A percentile compares a stretch with the other conserved stretches of the same genome.
Evolutionary conservation across 306 rosid species (phyloP).

Genomic region (Abrus precatorius): DNA sequence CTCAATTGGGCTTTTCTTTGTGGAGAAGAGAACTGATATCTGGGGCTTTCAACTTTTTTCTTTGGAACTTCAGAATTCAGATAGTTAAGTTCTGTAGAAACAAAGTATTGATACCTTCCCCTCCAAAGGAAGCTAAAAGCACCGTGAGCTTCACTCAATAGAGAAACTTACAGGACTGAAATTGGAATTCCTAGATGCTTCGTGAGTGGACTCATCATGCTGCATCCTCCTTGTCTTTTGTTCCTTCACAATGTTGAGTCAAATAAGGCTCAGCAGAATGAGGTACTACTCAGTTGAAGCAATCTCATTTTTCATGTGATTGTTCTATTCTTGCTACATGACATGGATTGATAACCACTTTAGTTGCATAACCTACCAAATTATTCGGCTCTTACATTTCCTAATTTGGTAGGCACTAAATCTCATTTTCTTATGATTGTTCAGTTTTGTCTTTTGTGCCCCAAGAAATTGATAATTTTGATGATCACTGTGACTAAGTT

Average conservation of each 20-base stretch:
- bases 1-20: conserved; percentile 47
- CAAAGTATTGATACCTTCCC: conserved; percentile 77
- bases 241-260: conserved; percentile 43
- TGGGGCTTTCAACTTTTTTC: conserved; percentile 52
- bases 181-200: conserved; percentile 55
- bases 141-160: conserved; percentile 56
- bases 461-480: conserved; percentile 18
- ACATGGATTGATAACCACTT: conserved; percentile 25
- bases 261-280: conserved; percentile 53
- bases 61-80: conserved; percentile 50
- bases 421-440: conserved; percentile 17
- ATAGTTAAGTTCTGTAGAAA: conserved; percentile 46
- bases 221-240: conserved; percentile 50
- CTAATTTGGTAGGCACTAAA: conserved; percentile 26
- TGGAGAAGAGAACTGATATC: conserved; percentile 43
- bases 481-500: conserved; percentile 24
- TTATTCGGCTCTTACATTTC: conserved; percentile 35
- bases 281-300: conserved; percentile 38
- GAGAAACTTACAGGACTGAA: conserved; percentile 56
- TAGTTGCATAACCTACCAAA: conserved; percentile 38
- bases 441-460: conserved; percentile 36
- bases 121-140: conserved; percentile 61
- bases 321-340: conserved; percentile 22
- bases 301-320: conserved; percentile 43
- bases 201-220: conserved; percentile 46